phyloP scores from a whole-genome alignment of 768 basidiomycete genomes.

The Megacollybia marginata region DNA sequence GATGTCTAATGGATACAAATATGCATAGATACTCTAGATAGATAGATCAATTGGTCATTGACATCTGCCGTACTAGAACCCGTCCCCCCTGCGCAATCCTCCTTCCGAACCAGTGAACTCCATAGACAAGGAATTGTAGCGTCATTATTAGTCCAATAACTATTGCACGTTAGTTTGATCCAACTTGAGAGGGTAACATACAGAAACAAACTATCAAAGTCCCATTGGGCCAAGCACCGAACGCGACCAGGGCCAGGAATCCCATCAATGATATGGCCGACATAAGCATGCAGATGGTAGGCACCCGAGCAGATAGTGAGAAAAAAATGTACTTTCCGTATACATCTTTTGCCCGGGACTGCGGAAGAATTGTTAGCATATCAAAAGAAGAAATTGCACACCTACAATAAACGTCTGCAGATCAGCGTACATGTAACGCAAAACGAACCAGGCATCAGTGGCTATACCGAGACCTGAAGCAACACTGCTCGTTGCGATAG shows the following conservation, averaged over 20 bases:
- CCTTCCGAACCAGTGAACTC: background rate
- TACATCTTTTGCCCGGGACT: constrained; percentile 47
- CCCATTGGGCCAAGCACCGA: constrained; percentile 53
- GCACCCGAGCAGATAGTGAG: constrained; percentile 56
- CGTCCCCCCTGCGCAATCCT: background rate
- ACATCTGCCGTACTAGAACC: background rate
- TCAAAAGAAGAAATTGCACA: constrained; percentile 3
- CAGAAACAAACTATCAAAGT: constrained; percentile 49
- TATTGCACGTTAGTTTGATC: too few species aligned
- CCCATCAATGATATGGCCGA: constrained; percentile 50
- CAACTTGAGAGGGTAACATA: too few species aligned
- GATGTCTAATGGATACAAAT: background rate
- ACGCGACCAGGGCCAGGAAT: constrained; percentile 58
- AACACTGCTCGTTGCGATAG: constrained; percentile 51
- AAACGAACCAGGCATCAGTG: constrained; percentile 57
- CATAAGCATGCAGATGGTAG: constrained; percentile 51
- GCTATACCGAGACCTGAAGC: constrained; percentile 60
- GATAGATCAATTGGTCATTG: background rate
- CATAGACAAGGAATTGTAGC: constrained; percentile 52
- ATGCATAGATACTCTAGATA: background rate
- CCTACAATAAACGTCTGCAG: constrained; percentile 47
- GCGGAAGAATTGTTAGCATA: background rate
- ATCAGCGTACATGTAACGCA: constrained; percentile 51
- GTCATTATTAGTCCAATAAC: constrained; percentile 50
- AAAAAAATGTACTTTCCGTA: constrained; percentile 63